Evolutionary conservation across 1,284 basidiomycete genomes (phyloP), one percentile per base, ranked within the genome.

Genomic region (Pyrrhoderma noxium): DNA sequence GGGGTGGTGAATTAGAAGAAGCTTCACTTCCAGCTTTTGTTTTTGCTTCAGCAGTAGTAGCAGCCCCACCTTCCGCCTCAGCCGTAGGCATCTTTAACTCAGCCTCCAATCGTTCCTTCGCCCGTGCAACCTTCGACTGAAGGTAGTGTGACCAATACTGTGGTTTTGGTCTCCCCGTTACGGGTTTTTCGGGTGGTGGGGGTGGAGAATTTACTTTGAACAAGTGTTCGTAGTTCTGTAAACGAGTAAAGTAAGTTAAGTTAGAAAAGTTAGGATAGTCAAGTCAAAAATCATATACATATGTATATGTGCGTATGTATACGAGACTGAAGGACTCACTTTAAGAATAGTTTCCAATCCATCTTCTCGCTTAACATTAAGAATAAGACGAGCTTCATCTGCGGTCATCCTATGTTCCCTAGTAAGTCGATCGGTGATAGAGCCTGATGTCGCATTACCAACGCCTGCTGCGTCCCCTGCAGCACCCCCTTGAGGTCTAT

Each of bases 71-170:
- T 40, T 47, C 46, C 18, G 37, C 53, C 31, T 54, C 55, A 27
- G 50, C 63, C 45, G 70, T 68, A 38, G 66, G 62, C 18, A 73
- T 58, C 56, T 77, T 74, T 52, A 74, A 58, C 70, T 96, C 93
- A 1, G 92, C 92, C 62, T 94, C 88, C 72, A 99, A 85, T 67
- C 96, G 82, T 70, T 98, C 93, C 54, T 86, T 80, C 18, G 96
- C 95, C 45, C 95, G 82, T 43, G 93, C 84, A 18, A 99, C 89
- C 72, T 99, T 99, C 52, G 91, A 94, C 66, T 97, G 94, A 22
- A 99, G 75, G 70, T 99, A 99, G 67, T 93, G 89, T 34, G 89
- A 91, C 66, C 91, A 69, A 40, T 70, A 65, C n/a, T 76, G 74
- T 23, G 69, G 64, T n/a, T 67, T 59, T 11, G 67, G 61, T 21